Evolutionary conservation across 495 filamentous ascomycete species (phyloP).

Genomic region (Sordaria brevicollis): DNA sequence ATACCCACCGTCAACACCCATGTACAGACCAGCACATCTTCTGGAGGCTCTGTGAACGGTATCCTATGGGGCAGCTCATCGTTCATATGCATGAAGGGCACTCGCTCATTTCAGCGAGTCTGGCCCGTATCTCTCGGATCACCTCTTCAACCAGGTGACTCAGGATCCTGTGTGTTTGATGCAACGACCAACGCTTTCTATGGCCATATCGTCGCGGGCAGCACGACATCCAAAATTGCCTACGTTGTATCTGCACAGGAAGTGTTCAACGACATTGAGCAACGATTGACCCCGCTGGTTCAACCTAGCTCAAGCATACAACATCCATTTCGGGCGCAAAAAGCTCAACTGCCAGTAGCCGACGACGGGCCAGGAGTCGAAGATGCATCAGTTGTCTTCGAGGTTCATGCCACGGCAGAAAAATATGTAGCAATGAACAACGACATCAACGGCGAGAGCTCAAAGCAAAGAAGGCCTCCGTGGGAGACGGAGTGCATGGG

Average conservation of each 20-base stretch:
- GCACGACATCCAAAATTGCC: neutral
- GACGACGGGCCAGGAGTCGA: constrained; percentile 58
- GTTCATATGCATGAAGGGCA: too few relatives aligned
- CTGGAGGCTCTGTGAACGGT: too few relatives aligned
- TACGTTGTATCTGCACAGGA: neutral
- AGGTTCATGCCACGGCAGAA: constrained; percentile 53
- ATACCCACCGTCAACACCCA: neutral
- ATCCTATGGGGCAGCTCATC: too few relatives aligned
- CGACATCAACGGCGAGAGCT: constrained; percentile 21
- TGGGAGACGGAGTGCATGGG: constrained; percentile 57
- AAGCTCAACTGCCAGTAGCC: constrained; percentile 53
- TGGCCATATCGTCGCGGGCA: neutral
- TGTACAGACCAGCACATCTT: too few relatives aligned
- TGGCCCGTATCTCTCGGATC: neutral
- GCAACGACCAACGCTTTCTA: neutral
- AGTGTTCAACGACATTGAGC: neutral
- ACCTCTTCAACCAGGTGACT: neutral
- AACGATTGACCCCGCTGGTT: neutral
- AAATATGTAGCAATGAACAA: constrained; percentile 32
- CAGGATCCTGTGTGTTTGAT: neutral
- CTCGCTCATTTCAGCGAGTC: neutral
- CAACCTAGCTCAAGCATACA: neutral
- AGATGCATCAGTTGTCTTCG: constrained; percentile 51
- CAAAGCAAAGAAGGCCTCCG: constrained; percentile 23
- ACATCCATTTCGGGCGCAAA: constrained; percentile 11